phyloP scores from a whole-genome alignment of 2,329 filamentous ascomycete genomes.

The Monilinia vaccinii-corymbosi region DNA sequence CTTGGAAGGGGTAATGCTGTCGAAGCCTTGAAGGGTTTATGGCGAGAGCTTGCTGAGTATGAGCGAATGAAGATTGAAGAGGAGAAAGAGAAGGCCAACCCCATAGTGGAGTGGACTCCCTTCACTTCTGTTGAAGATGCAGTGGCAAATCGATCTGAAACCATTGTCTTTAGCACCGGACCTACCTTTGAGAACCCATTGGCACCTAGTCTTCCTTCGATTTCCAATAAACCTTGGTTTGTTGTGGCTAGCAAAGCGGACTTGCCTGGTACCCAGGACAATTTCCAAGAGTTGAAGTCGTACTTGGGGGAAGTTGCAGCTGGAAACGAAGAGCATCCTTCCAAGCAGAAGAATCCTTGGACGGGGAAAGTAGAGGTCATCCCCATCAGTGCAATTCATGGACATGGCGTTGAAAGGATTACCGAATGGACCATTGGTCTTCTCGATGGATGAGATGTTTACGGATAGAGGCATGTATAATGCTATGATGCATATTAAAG shows the following conservation, averaged over 20 bases:
- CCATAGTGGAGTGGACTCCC: constrained; percentile 49
- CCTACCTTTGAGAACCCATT: constrained; percentile 22
- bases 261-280: constrained; percentile 65
- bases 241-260: constrained; percentile 93
- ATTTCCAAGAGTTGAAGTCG: constrained; percentile 58
- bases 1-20: constrained; percentile 73
- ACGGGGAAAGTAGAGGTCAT: constrained; percentile 57
- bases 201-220: constrained; percentile 32
- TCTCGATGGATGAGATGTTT: constrained; percentile 31
- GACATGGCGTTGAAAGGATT: constrained; percentile 70
- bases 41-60: constrained; percentile 86
- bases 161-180: constrained; percentile 21
- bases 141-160: constrained; percentile 23
- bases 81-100: constrained; percentile 58
- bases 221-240: constrained; percentile 94
- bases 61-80: constrained; percentile 59
- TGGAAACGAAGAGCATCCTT: constrained; percentile 62
- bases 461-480: constrained; percentile 7
- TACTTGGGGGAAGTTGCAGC: constrained; percentile 62
- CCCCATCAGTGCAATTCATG: constrained; percentile 82
- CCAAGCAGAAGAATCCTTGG: constrained; percentile 50
- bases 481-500: constrained; percentile 5
- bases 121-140: constrained; percentile 36
- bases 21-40: constrained; percentile 67
- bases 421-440: constrained; percentile 64